Base-by-base conservation (phyloP, 2,329 filamentous ascomycete species). In the Colletotrichum sidae region DNA sequence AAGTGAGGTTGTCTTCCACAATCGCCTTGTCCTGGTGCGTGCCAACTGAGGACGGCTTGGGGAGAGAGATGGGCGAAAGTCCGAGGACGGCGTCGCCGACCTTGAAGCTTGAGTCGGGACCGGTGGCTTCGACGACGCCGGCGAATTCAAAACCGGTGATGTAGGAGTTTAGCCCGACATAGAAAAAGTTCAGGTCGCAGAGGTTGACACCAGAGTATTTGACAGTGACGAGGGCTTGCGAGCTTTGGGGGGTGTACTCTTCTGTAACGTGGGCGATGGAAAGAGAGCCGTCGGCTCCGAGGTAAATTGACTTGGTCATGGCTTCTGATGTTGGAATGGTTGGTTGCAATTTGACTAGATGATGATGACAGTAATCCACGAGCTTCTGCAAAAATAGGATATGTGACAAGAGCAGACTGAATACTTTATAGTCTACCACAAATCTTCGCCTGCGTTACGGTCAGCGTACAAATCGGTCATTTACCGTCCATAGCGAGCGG, bases 121-220 rank as follows among this genome's bases (percentile, higher is more conserved):
- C 56, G 6, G 41, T 38, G 6, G 15, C 33, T 1, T 45, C 33
- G 34, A 54, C 56, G 34, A 34, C 38, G 39, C 56, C 56, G 41
- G 56, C 49, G 34, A 60, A 60, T 34, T 56, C 34, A n/a, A 55
- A 55, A 8, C 58, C 58, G 1, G 50, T 55, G 10, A 47, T 15
- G 17, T 25, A 45, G 34, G 39, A 46, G 17, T 58, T 34, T 13
- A 60, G 41, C 13, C 39, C 38, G 1, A 41, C 15, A 8, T 51
- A 9, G 37, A 54, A 54, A 17, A 60, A 60, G 17, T 55, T 60
- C 10, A 60, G 50, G 1, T 60, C 57, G 17, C 57, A 60, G 50
- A 15, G 49, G 25, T 55, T 60, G 10, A 55, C 35, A 9, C 50
- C 58, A n/a, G 58, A 60, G 35, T 60, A 55, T 7, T 47, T 47